Conservation (phyloP, 768 basidiomycete genomes). For the Leccinum boreale region DNA sequence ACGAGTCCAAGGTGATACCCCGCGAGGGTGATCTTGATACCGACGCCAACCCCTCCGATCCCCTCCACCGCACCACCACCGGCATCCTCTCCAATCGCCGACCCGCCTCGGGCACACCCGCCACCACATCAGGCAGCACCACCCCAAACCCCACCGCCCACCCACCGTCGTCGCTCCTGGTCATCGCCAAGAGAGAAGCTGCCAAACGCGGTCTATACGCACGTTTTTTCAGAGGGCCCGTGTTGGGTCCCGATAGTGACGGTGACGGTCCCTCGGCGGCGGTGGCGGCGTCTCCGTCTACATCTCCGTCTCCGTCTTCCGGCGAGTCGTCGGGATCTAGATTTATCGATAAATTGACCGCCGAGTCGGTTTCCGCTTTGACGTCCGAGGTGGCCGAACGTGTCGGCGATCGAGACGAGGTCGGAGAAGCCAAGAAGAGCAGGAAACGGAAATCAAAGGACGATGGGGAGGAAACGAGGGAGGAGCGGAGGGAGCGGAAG, state of each 20-base stretch:
- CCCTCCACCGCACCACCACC: conserved; percentile 59
- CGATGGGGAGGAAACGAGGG: conserved; percentile 13
- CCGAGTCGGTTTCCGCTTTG: background rate
- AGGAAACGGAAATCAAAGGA: conserved; percentile 13
- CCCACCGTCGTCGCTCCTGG: conserved; percentile 45
- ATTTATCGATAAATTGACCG: background rate
- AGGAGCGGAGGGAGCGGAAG: conserved; percentile 23
- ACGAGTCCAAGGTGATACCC: conserved; percentile 8
- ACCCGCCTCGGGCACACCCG: conserved; percentile 49
- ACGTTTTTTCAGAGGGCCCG: conserved; percentile 75
- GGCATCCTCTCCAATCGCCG: conserved; percentile 75
- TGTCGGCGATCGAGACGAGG: background rate
- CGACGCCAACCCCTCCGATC: background rate
- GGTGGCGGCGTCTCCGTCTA: background rate
- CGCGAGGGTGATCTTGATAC: background rate
- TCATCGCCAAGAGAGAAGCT: conserved; percentile 71
- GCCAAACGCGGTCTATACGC: conserved; percentile 76
- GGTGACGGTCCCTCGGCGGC: background rate
- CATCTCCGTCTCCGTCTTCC: background rate
- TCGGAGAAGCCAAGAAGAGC: background rate
- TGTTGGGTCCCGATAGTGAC: conserved; percentile 47
- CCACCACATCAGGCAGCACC: conserved; percentile 41
- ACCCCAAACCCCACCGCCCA: conserved; percentile 33
- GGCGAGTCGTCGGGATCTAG: background rate
- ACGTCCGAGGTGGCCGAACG: background rate